Conservation (phyloP, 352 stramenopile species). For the Albugo candida region DNA sequence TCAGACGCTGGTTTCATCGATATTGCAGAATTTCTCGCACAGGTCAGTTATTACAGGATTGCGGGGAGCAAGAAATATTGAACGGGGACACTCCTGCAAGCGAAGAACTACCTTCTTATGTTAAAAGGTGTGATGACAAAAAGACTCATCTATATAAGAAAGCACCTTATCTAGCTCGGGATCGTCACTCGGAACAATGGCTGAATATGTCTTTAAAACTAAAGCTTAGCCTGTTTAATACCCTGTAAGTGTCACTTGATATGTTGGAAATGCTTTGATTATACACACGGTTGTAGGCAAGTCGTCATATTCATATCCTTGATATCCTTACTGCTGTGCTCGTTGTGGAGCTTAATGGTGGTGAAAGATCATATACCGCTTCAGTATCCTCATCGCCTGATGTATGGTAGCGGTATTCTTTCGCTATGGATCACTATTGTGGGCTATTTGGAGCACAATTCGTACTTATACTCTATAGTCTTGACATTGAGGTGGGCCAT, state of each 20-base stretch:
- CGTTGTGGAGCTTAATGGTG: constrained; percentile 46
- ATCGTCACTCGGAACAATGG: constrained; percentile 8
- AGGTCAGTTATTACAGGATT: constrained; percentile 5
- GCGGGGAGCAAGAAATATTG: not conserved
- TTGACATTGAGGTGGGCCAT: constrained; percentile 66
- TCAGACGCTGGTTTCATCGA: not conserved
- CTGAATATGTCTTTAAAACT: constrained; percentile 20
- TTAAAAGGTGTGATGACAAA: too few relatives aligned
- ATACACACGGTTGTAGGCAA: constrained; percentile 15
- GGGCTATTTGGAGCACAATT: constrained; percentile 77
- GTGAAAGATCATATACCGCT: constrained; percentile 57
- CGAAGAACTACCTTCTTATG: too few relatives aligned
- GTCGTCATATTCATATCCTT: constrained; percentile 31
- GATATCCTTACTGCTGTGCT: constrained; percentile 31
- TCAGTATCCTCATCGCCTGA: constrained; percentile 43
- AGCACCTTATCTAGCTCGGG: not conserved
- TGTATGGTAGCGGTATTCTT: constrained; percentile 45
- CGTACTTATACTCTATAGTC: constrained; percentile 79
- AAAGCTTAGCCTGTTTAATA: constrained; percentile 47
- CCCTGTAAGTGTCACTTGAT: constrained; percentile 24
- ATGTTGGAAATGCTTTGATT: not conserved
- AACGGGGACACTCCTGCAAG: too few relatives aligned
- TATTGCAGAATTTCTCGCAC: constrained; percentile 5
- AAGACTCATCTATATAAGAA: too few relatives aligned
- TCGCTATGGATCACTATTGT: constrained; percentile 71